Evolutionary conservation across 1,284 basidiomycete genomes (phyloP).

Genomic region (Microstroma glucosiphilum): DNA sequence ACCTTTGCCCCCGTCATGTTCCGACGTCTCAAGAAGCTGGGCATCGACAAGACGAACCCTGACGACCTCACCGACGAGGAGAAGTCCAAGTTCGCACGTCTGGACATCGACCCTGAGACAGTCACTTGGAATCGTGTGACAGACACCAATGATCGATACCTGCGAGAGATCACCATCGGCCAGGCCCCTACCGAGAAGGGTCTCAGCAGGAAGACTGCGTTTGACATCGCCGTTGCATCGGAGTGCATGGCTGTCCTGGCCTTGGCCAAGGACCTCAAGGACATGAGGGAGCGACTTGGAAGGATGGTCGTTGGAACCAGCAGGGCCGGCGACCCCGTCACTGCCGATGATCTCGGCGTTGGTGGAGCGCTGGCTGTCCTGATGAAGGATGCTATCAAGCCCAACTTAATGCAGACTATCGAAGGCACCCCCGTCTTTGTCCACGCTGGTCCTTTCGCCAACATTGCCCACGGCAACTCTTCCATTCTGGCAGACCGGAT

Average conservation of each 20-base stretch:
- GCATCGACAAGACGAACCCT: constrained; percentile 89
- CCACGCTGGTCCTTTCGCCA: constrained; percentile 96
- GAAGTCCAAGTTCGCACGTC: constrained; percentile 76
- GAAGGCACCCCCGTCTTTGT: constrained; percentile 98
- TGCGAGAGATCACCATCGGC: constrained; percentile 89
- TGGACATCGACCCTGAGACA: constrained; percentile 83
- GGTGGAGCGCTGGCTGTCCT: constrained; percentile 92
- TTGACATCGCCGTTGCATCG: constrained; percentile 94
- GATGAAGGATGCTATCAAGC: constrained; percentile 99
- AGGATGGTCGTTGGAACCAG: constrained; percentile 95
- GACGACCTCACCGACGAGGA: constrained; percentile 89
- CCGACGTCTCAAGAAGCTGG: constrained; percentile 86
- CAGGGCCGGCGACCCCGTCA: constrained; percentile 83
- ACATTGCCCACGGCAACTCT: constrained; percentile 98
- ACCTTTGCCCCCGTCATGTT: constrained; percentile 95
- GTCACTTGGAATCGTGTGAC: constrained; percentile 96
- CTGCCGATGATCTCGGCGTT: constrained; percentile 92
- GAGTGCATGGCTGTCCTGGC: constrained; percentile 98
- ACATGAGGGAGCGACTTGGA: constrained; percentile 86
- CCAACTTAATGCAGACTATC: constrained; percentile 96
- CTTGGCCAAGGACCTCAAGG: constrained; percentile 74
- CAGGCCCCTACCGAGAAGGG: constrained; percentile 85
- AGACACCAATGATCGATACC: constrained; percentile 93
- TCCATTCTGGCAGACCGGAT: constrained; percentile 94
- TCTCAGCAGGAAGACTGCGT: constrained; percentile 78